Conservation (phyloP, 306 rosid genomes). For the Senna tora region DNA sequence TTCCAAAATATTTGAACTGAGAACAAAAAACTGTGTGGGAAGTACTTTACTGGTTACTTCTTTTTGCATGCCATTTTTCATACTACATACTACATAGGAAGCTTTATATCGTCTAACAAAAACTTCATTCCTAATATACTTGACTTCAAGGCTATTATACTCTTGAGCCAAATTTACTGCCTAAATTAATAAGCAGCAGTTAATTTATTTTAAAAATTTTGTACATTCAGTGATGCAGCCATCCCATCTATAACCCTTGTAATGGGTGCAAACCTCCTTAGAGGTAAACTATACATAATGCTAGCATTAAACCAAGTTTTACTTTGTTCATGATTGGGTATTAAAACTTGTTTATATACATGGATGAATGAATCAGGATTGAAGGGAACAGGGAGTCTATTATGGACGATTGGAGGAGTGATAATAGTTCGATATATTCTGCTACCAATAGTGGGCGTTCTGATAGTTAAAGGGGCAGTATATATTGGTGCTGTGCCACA, state of each 20-base stretch:
- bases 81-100: too few relatives aligned
- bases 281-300: slow-evolving; percentile 47
- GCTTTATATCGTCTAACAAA: slow-evolving; percentile 1
- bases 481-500: slow-evolving; percentile 59
- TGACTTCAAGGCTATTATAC: neutral
- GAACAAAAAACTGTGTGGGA: neutral
- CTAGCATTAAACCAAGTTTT: neutral
- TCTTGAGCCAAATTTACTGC: neutral
- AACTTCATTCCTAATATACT: neutral
- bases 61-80: neutral
- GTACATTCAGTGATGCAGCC: slow-evolving; percentile 64
- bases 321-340: neutral
- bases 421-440: slow-evolving; percentile 57
- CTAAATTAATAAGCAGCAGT: too few relatives aligned
- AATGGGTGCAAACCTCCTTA: slow-evolving; percentile 82
- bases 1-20: neutral
- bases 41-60: neutral
- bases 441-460: slow-evolving; percentile 63
- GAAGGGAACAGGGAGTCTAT: slow-evolving; percentile 53
- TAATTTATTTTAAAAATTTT: neutral
- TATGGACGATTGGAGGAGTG: slow-evolving; percentile 55
- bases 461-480: slow-evolving; percentile 58
- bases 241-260: slow-evolving; percentile 74
- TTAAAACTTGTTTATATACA: neutral
- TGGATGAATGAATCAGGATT: slow-evolving; percentile 57